Percentiles rank a stretch among this genome's conserved stretches.
Evolutionary conservation across 257 asterid genomes (phyloP).

Genomic region (Lithospermum erythrorhizon): DNA sequence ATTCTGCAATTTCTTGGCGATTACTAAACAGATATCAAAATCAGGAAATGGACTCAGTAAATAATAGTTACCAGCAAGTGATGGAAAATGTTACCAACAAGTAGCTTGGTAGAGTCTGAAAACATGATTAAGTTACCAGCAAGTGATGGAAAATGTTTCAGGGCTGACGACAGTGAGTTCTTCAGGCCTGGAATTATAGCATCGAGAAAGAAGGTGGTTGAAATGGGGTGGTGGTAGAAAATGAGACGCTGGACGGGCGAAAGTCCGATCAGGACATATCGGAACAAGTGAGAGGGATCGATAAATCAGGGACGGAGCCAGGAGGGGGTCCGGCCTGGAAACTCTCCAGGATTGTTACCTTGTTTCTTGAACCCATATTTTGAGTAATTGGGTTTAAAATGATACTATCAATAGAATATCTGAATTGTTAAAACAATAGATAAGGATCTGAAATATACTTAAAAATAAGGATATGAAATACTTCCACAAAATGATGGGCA

Average conservation of each 20-base stretch:
- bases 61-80: slow-evolving; percentile 27
- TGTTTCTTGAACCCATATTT: too few relatives aligned
- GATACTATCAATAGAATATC: too few relatives aligned
- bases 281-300: slow-evolving; percentile 22
- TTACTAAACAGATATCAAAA: slow-evolving; percentile 17
- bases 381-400: too few relatives aligned
- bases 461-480: too few relatives aligned
- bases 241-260: slow-evolving; percentile 16
- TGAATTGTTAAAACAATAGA: too few relatives aligned
- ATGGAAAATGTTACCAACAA: slow-evolving; percentile 21
- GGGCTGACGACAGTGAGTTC: slow-evolving; percentile 18
- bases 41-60: slow-evolving; percentile 11
- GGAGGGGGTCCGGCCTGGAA: slow-evolving; percentile 15
- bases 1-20: slow-evolving; percentile 17
- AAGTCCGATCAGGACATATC: slow-evolving; percentile 20
- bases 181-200: slow-evolving; percentile 15
- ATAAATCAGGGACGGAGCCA: slow-evolving; percentile 1
- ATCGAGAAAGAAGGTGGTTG: not conserved
- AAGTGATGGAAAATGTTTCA: slow-evolving; percentile 21
- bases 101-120: slow-evolving; percentile 8
- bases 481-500: too few relatives aligned
- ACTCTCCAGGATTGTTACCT: slow-evolving; percentile 1
- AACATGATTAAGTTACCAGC: slow-evolving; percentile 27
- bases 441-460: too few relatives aligned
- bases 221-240: slow-evolving; percentile 22